These are phyloP conservation scores for Oryza coarctata DNA, from an alignment of 176 grass and related monocot species.

Conservation along the genomic window DNA sequence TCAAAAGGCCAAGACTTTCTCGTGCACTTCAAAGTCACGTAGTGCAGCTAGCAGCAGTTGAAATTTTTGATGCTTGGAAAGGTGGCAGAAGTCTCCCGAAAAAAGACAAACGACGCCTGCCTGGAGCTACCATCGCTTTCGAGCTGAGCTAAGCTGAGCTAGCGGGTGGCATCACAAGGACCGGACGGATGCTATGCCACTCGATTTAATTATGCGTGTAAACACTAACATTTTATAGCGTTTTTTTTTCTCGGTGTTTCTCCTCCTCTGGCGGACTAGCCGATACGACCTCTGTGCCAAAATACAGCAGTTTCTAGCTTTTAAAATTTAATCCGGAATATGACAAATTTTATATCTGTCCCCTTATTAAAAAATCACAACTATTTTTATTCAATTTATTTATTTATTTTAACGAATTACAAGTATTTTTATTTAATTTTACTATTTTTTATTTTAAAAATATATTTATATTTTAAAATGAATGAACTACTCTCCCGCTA, in stretches of 20 bases:
- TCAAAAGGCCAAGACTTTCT: conserved; percentile 32
- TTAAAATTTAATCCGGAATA: too few relatives aligned
- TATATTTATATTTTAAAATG: too few relatives aligned
- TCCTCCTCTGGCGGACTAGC: background rate
- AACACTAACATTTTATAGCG: conserved; percentile 28
- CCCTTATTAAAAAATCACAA: too few relatives aligned
- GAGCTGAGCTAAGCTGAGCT: background rate
- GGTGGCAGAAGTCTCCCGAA: conserved; percentile 12
- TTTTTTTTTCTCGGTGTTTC: background rate
- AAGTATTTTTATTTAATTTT: too few relatives aligned
- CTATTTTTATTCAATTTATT: too few relatives aligned
- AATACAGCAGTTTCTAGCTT: too few relatives aligned
- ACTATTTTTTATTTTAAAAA: too few relatives aligned
- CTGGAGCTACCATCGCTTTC: background rate
- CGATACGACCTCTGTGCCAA: too few relatives aligned
- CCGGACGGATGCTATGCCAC: background rate
- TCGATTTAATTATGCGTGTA: background rate
- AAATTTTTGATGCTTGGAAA: conserved; percentile 30
- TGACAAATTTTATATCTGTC: too few relatives aligned
- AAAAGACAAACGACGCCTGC: conserved; percentile 38
- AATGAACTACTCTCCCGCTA: too few relatives aligned
- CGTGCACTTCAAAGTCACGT: conserved; percentile 34
- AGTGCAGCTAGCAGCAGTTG: background rate
- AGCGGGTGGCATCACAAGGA: background rate
- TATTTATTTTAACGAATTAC: too few relatives aligned